Evolutionary conservation across 805 yeast genomes (phyloP), one percentile per base, ranked within the genome.

Genomic region (Citeromyces matritensis): DNA sequence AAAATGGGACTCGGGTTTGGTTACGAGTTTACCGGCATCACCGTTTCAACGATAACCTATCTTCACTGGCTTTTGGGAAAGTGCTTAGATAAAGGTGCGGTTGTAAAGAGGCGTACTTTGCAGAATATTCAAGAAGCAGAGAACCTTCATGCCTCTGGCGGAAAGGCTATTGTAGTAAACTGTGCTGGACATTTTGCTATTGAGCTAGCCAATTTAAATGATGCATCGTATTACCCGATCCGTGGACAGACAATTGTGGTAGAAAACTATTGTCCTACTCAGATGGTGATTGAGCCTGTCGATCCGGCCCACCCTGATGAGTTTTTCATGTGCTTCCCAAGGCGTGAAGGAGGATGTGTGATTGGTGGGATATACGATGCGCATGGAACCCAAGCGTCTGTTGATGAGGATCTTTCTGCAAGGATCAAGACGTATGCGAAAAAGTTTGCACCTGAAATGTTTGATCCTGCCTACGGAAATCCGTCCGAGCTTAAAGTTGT

Each of bases 321-420:
- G 39, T 44, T 54, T 30, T 51, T 74, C 17, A 75, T 76, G 43
- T 53, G 70, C 24, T 68, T 76, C 60, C 84, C 84, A n/a, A 51
- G 84, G 34, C 69, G 67, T 37, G 84, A 76, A 50, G 83, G 84
- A n/a, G 81, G 80, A 29, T 58, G 69, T 23, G 69, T 76, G 26
- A 60, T 76, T 35, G 85, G 84, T 3, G 85, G 84, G 1, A 38
- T 44, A 23, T 29, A 40, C 9, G 37, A 41, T 25, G 42, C 48
- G 9, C 45, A 42, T 17, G 39, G 41, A 33, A 30, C 35, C 8
- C 35, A 39, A 6, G 39, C 30, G 11, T 30, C 40, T 3, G 53
- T 55, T 27, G 74, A 72, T 39, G 42, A 46, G 3, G 65, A 46
- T 10, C 52, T 73, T 32, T 58, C 69, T 1, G 42, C 60, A 32